phyloP scores from a whole-genome alignment of 2,329 filamentous ascomycete genomes.

The Aspergillus jensenii region DNA sequence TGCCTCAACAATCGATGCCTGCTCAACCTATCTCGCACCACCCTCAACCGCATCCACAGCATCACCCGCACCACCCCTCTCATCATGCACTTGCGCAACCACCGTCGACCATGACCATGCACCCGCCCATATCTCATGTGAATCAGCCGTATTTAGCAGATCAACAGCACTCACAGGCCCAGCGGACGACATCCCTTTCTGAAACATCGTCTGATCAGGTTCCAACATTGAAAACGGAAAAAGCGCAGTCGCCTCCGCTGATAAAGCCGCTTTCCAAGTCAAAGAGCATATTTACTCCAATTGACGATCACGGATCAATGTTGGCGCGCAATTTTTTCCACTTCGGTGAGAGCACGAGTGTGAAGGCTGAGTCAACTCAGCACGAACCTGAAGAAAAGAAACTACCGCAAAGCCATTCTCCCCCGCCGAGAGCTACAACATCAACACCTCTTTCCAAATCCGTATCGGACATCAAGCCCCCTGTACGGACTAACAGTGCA shows the following conservation, averaged over 20 bases:
- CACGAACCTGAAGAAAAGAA: constrained; percentile 54
- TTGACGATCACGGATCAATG: constrained; percentile 88
- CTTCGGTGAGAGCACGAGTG: constrained; percentile 41
- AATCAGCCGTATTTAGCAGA: constrained; percentile 76
- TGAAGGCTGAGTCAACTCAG: constrained; percentile 34
- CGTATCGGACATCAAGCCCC: constrained; percentile 69
- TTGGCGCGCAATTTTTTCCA: constrained; percentile 82
- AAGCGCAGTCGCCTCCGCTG: constrained; percentile 47
- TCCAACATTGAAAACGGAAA: constrained; percentile 39
- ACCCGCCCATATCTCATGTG: constrained; percentile 49
- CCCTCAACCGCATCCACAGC: constrained; percentile 41
- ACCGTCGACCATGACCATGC: constrained; percentile 31
- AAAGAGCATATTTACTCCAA: constrained; percentile 95
- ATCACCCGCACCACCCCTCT: constrained; percentile 43
- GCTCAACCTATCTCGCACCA: constrained; percentile 44
- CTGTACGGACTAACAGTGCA: constrained; percentile 75
- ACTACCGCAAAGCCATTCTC: constrained; percentile 62
- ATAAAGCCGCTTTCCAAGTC: constrained; percentile 70
- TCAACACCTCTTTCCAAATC: constrained; percentile 51
- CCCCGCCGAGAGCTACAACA: constrained; percentile 50
- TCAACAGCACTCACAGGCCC: constrained; percentile 61
- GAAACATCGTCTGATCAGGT: constrained; percentile 58
- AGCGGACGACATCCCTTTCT: constrained; percentile 61
- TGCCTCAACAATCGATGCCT: constrained; percentile 27
- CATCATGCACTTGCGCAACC: constrained; percentile 37